Percentiles rank a stretch among this genome's conserved stretches.
These are phyloP conservation scores for Garcia nutans DNA, from an alignment of 345 rosid genomes.

Conservation along the genomic window DNA sequence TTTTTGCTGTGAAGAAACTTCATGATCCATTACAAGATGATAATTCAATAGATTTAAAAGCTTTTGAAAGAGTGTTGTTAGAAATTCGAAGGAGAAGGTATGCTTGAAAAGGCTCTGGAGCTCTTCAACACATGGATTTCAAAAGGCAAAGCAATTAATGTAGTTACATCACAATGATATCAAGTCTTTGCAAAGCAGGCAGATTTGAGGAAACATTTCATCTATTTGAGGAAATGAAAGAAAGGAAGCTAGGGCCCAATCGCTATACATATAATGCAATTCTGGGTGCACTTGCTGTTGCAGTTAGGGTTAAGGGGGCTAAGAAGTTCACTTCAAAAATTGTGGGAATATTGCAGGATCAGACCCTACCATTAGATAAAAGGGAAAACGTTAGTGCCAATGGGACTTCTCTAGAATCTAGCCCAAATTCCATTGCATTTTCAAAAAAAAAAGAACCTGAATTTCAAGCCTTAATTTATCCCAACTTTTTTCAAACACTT, in stretches of 20 bases:
- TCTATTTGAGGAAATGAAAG: constrained; percentile 66
- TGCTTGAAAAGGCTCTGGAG: no score
- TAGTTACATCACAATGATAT: constrained; percentile 71
- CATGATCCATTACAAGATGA: no score
- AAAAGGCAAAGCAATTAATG: constrained; percentile 55
- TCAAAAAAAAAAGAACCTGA: no score
- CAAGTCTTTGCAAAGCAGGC: constrained; percentile 59
- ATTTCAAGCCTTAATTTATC: no score
- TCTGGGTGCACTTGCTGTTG: constrained; percentile 47
- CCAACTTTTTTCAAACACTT: no score
- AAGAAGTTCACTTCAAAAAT: constrained; percentile 55
- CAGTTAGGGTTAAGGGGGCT: constrained; percentile 54
- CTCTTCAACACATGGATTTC: constrained; percentile 66
- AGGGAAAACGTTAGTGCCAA: constrained; percentile 10
- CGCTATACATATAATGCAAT: constrained; percentile 60
- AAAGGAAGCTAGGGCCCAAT: constrained; percentile 61
- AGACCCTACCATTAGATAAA: constrained; percentile 27
- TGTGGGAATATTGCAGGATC: constrained; percentile 36
- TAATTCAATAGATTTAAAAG: no score
- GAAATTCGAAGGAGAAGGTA: no score
- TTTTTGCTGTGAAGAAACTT: no score
- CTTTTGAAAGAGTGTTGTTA: no score
- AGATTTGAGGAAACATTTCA: constrained; percentile 73
- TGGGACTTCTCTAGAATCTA: constrained; percentile 37
- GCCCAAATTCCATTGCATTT: constrained; percentile 37